Evolutionary conservation across 805 yeast genomes (phyloP).

Genomic region (Yamadazyma philogaea): DNA sequence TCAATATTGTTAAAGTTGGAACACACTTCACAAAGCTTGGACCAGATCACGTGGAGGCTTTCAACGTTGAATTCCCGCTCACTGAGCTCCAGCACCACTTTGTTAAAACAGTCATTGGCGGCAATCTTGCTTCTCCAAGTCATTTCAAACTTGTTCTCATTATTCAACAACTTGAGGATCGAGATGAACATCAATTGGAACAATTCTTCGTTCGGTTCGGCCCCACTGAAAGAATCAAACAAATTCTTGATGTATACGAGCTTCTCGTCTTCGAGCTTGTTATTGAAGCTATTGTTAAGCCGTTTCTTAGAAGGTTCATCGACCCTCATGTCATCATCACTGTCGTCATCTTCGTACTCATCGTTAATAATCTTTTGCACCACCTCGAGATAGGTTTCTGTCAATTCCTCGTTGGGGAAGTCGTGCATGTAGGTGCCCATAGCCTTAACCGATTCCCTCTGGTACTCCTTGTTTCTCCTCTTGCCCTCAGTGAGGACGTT

Average conservation of each 20-base stretch:
- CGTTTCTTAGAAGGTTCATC: constrained; percentile 10
- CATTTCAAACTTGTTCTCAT: constrained; percentile 23
- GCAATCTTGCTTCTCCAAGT: constrained; percentile 64
- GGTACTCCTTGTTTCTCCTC: constrained; percentile 65
- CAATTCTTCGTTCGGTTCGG: constrained; percentile 16
- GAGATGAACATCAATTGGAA: constrained; percentile 25
- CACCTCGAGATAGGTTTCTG: constrained; percentile 36
- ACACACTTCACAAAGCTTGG: constrained; percentile 24
- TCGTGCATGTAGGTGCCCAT: constrained; percentile 49
- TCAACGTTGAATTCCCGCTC: constrained; percentile 12
- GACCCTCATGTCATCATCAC: constrained; percentile 31
- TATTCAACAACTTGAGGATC: constrained; percentile 16
- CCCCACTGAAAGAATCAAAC: constrained; percentile 24
- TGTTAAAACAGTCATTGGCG: constrained; percentile 39
- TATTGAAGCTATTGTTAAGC: constrained; percentile 10
- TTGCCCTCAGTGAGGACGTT: constrained; percentile 58
- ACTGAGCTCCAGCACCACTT: constrained; percentile 14
- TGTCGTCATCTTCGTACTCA: constrained; percentile 33
- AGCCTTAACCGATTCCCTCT: constrained; percentile 49
- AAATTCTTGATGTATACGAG: constrained; percentile 35
- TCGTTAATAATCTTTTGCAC: constrained; percentile 35
- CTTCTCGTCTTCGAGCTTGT: constrained; percentile 47
- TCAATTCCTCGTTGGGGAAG: constrained; percentile 35
- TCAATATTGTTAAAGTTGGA: constrained; percentile 47
- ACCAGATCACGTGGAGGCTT: constrained; percentile 26